phyloP scores from a whole-genome alignment of 1,139 yeast genomes.

The Sporopachydermia cereana region DNA sequence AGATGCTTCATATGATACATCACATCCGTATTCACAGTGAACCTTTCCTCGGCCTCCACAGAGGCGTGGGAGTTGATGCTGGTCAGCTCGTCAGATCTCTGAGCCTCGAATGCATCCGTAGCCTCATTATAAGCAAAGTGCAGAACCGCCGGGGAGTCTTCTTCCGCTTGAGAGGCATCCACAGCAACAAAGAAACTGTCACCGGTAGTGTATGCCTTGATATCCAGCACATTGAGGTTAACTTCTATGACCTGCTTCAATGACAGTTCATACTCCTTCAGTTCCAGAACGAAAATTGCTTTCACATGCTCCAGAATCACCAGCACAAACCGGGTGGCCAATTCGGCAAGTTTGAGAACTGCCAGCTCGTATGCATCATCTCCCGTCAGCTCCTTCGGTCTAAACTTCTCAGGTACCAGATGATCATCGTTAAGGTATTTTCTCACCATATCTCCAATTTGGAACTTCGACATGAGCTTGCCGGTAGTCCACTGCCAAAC shows the following conservation, averaged over 20 bases:
- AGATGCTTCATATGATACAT: conserved; percentile 51
- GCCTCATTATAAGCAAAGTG: conserved; percentile 14
- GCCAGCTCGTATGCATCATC: conserved; percentile 7
- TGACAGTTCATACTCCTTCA: conserved; percentile 25
- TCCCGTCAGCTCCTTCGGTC: conserved; percentile 24
- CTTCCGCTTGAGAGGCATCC: conserved; percentile 30
- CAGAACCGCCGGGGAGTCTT: conserved; percentile 25
- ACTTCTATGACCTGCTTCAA: conserved; percentile 23
- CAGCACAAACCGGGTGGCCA: background rate
- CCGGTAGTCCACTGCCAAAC: conserved; percentile 67
- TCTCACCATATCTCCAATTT: conserved; percentile 36
- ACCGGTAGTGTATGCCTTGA: conserved; percentile 6
- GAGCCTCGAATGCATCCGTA: conserved; percentile 14
- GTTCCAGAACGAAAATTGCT: conserved; percentile 32
- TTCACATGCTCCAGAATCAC: conserved; percentile 28
- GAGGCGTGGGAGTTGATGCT: conserved; percentile 15
- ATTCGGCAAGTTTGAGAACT: background rate
- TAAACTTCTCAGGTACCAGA: conserved; percentile 55
- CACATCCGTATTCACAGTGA: conserved; percentile 29
- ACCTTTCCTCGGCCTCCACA: conserved; percentile 20
- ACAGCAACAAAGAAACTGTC: conserved; percentile 13
- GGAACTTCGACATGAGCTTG: conserved; percentile 35
- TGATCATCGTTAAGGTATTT: conserved; percentile 46
- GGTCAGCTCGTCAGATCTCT: conserved; percentile 7
- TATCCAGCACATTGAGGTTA: background rate